Evolutionary conservation across 2,329 filamentous ascomycete species (phyloP).

Genomic region (Fusarium zealandicum): DNA sequence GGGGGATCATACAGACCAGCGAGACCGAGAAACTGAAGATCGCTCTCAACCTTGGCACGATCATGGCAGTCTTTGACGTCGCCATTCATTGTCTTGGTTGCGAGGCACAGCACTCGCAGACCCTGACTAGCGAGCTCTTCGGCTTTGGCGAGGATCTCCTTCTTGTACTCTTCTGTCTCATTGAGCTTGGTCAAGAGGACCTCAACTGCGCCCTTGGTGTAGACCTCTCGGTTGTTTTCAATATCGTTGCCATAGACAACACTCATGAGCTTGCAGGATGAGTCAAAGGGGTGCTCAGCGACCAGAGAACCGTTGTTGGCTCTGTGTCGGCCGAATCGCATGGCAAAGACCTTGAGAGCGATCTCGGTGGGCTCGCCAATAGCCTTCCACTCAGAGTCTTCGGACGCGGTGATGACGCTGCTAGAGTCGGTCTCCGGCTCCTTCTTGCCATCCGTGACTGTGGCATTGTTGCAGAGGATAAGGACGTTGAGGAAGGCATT

Average conservation of each 20-base stretch:
- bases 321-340: constrained; percentile 67
- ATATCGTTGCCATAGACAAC: constrained; percentile 63
- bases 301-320: constrained; percentile 56
- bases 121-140: constrained; percentile 68
- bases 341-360: constrained; percentile 75
- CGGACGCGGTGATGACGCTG: constrained; percentile 55
- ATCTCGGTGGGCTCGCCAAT: constrained; percentile 76
- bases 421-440: constrained; percentile 56
- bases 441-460: constrained; percentile 57
- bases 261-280: constrained; percentile 76
- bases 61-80: constrained; percentile 50
- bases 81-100: constrained; percentile 55
- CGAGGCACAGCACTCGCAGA: constrained; percentile 73
- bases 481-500: constrained; percentile 61
- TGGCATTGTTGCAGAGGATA: constrained; percentile 68
- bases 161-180: constrained; percentile 56
- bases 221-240: constrained; percentile 52
- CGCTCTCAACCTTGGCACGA: constrained; percentile 62
- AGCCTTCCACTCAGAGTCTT: constrained; percentile 61
- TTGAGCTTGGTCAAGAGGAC: constrained; percentile 61
- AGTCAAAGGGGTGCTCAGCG: constrained; percentile 76
- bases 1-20: constrained; percentile 78
- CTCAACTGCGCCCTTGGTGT: constrained; percentile 66
- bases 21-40: constrained; percentile 71
- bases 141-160: constrained; percentile 56